These are phyloP conservation scores for Penicillium sp. DNA, from an alignment of 2,329 filamentous ascomycete genomes.

Conservation along the genomic window DNA sequence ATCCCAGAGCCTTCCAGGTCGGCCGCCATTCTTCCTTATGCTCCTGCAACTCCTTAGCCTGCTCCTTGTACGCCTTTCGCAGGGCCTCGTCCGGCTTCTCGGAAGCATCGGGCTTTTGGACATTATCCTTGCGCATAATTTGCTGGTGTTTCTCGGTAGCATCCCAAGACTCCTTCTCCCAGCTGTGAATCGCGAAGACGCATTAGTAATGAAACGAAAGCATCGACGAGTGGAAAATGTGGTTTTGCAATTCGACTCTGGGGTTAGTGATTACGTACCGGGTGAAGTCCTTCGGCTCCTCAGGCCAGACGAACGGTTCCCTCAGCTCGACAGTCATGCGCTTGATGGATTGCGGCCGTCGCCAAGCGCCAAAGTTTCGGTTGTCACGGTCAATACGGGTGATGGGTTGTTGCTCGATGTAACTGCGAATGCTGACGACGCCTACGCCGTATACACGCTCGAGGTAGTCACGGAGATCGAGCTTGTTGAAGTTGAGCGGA, in stretches of 20 bases:
- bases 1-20: constrained; percentile 50
- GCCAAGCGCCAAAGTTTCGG: constrained; percentile 60
- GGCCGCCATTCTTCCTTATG: constrained; percentile 66
- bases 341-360: constrained; percentile 76
- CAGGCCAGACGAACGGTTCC: constrained; percentile 87
- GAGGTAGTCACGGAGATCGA: constrained; percentile 95
- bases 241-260: not conserved
- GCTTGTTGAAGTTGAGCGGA: constrained; percentile 90
- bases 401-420: constrained; percentile 71
- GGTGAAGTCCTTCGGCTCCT: constrained; percentile 64
- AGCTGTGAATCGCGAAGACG: constrained; percentile 42
- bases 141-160: constrained; percentile 53
- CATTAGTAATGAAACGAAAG: constrained; percentile 9
- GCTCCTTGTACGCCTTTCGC: constrained; percentile 56
- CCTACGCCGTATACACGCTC: constrained; percentile 81
- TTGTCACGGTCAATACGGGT: constrained; percentile 46
- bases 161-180: constrained; percentile 66
- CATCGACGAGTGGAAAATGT: not conserved
- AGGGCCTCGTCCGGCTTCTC: constrained; percentile 22
- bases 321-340: constrained; percentile 93
- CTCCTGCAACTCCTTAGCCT: constrained; percentile 66
- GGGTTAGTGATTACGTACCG: constrained; percentile 50
- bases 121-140: constrained; percentile 40
- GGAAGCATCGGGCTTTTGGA: constrained; percentile 39
- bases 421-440: constrained; percentile 74